Base-by-base conservation (phyloP, 768 basidiomycete genomes). In the Lactarius pseudohatsudake region DNA sequence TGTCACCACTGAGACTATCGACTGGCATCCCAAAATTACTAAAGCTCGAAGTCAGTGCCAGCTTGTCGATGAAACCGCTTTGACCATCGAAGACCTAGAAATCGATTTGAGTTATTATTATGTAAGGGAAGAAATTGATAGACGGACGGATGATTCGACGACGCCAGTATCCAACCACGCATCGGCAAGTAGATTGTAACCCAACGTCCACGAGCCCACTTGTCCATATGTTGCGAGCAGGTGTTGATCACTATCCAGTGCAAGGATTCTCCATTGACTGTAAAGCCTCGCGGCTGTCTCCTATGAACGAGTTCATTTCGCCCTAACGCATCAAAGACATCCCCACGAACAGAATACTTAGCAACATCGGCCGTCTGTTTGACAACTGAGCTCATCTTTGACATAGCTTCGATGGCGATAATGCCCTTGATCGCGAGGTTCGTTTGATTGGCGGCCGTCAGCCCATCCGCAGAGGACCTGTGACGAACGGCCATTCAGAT, bases 341-440 rank as follows among this genome's bases (percentile, higher is more conserved):
- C 22, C 15, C 26, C 15, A 72, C 76, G 13, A 26, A 76, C 77
- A 8, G 61, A 58, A 58, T 74, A 79, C 56, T 74, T 66, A 11
- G 56, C 30, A 0, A 66, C 72, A 4, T 75, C 72, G 2, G 34
- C 56, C 1, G 36, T n/a, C 7, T 75, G 36, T 2, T 72, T 71
- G 18, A 76, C 55, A 3, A 71, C 62, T 4, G 74, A 69, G 6
- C 80, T 79, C 47, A 90, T 85, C 66, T 84, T 77, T 3, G 83
- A 79, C 86, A 89, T 88, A 3, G 84, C 85, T 67, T 82, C 76
- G 72, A 89, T 86, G 4, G 86, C 87, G 57, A 88, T 76, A 64
- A 88, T 86, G 41, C 88, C 88, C 71, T 90, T 90, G 75, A 89
- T 84, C 4, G 87, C 88, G 28, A 88, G 78, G 71, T 88, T 89